Evolutionary conservation across 176 grass and related monocot species (phyloP).

Genomic region (Bolboschoenus planiculmis): DNA sequence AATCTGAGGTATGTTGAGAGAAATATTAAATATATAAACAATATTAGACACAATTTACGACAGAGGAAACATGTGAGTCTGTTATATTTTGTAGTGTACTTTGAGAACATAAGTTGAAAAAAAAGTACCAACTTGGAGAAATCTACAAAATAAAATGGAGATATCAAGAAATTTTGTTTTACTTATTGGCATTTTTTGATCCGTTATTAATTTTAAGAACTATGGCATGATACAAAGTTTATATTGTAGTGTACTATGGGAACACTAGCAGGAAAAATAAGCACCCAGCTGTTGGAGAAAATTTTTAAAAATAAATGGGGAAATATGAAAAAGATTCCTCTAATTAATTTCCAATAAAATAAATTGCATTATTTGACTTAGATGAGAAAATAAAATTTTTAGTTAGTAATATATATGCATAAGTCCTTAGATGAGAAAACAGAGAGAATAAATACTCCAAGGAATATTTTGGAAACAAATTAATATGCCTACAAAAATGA

Average conservation of each 20-base stretch:
- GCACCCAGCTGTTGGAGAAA: neutral
- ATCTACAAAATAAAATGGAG: neutral
- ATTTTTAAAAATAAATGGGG: neutral
- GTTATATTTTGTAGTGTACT: slow-evolving; percentile 4
- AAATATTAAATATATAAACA: slow-evolving; percentile 11
- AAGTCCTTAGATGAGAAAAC: neutral
- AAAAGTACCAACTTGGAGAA: slow-evolving; percentile 9
- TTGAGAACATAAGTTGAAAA: slow-evolving; percentile 3
- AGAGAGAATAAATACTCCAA: neutral
- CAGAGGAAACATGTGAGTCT: slow-evolving; percentile 26
- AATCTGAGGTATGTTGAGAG: neutral
- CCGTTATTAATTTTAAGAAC: neutral
- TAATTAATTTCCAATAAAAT: neutral
- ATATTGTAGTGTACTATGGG: neutral
- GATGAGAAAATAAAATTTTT: no score
- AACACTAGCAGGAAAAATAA: neutral
- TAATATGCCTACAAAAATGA: neutral
- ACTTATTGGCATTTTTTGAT: neutral
- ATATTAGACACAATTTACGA: neutral
- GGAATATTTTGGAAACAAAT: neutral
- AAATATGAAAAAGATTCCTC: neutral
- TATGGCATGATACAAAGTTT: neutral
- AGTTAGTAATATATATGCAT: neutral
- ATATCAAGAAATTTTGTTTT: neutral
- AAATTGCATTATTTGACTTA: neutral